These are phyloP conservation scores for Alternaria alternata DNA, from an alignment of 2,329 filamentous ascomycete genomes.

Conservation along the genomic window DNA sequence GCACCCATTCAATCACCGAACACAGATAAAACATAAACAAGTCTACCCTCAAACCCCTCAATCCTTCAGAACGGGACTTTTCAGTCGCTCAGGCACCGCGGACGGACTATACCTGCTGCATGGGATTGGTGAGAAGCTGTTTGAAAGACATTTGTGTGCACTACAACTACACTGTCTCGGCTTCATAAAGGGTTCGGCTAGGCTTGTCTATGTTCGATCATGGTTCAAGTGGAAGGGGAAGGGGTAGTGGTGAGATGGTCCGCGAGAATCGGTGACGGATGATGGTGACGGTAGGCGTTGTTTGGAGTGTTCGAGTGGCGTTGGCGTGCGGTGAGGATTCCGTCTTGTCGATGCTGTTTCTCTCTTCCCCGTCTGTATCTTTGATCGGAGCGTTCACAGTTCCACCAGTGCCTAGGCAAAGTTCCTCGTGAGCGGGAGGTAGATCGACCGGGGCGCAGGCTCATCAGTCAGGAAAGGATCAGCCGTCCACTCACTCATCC, in stretches of 20 bases:
- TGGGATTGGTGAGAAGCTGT: slow-evolving; percentile 4
- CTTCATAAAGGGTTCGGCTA: neutral
- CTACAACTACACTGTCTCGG: neutral
- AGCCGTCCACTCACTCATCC: neutral
- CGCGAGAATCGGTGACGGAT: neutral
- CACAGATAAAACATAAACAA: slow-evolving; percentile 1
- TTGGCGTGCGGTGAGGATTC: neutral
- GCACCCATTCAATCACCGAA: neutral
- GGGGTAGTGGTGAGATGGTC: neutral
- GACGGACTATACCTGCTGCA: slow-evolving; percentile 17
- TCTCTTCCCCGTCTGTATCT: neutral
- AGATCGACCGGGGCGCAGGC: neutral
- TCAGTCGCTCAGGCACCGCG: slow-evolving; percentile 11
- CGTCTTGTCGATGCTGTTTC: neutral
- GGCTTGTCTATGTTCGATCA: neutral
- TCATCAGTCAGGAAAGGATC: slow-evolving; percentile 2
- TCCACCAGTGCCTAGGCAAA: neutral
- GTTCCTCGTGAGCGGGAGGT: neutral
- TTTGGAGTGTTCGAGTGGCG: neutral
- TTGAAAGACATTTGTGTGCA: neutral
- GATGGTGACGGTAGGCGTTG: neutral
- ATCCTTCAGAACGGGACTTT: slow-evolving; percentile 9
- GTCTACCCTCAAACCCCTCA: neutral
- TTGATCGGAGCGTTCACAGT: neutral
- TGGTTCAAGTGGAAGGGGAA: neutral